Evolutionary conservation across 2,329 filamentous ascomycete genomes (phyloP).

Genomic region (Ceratocystis albifundus): DNA sequence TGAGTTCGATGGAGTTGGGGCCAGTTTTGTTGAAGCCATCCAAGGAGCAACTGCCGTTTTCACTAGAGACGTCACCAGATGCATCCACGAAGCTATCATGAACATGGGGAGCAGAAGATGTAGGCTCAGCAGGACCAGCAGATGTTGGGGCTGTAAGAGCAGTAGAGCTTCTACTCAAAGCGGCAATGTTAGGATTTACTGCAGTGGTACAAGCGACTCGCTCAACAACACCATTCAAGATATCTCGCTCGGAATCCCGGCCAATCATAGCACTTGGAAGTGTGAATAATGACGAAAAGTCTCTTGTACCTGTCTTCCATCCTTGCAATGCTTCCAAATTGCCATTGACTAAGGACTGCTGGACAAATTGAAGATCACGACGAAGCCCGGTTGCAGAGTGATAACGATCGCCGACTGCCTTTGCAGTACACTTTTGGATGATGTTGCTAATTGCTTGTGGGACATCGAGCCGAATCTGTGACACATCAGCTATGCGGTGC

Average conservation of each 20-base stretch:
- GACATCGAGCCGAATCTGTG: constrained; percentile 66
- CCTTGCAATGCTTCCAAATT: constrained; percentile 58
- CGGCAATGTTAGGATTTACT: constrained; percentile 27
- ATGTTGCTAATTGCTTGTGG: constrained; percentile 72
- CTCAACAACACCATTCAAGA: constrained; percentile 63
- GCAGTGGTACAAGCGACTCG: constrained; percentile 57
- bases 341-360: constrained; percentile 62
- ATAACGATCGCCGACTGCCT: constrained; percentile 77
- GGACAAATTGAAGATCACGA: constrained; percentile 63
- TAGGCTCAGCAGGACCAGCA: constrained; percentile 41
- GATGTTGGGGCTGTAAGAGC: constrained; percentile 26
- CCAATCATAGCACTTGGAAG: constrained; percentile 74
- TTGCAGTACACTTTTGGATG: constrained; percentile 85
- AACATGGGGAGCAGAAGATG: constrained; percentile 43
- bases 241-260: constrained; percentile 57
- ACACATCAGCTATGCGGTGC: constrained; percentile 64
- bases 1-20: constrained; percentile 25
- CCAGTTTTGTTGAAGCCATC: constrained; percentile 39
- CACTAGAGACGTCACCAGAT: constrained; percentile 44
- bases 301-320: constrained; percentile 68
- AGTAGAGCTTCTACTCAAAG: constrained; percentile 20
- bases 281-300: constrained; percentile 86
- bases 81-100: constrained; percentile 29
- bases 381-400: constrained; percentile 80
- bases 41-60: constrained; percentile 44